These are phyloP conservation scores for Candida loeiensis DNA, from an alignment of 805 yeast species.

Conservation along the genomic window DNA sequence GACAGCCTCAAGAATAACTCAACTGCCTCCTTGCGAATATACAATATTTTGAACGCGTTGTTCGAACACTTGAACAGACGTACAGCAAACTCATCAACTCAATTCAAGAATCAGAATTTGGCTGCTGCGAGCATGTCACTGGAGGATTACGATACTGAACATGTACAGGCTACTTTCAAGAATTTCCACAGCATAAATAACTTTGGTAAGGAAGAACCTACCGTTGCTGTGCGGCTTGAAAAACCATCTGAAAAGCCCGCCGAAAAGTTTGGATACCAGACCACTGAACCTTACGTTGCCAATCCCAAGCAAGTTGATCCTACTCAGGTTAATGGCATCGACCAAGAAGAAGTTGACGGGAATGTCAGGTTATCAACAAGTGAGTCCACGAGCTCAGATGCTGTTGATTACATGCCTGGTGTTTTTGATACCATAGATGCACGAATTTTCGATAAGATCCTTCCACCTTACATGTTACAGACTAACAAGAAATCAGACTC, in stretches of 20 bases:
- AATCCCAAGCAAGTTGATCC: not conserved
- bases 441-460: slow-evolving; percentile 75
- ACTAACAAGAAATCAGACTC: slow-evolving; percentile 12
- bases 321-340: too few relatives aligned
- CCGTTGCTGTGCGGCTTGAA: not conserved
- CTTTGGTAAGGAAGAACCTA: slow-evolving; percentile 10
- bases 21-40: slow-evolving; percentile 76
- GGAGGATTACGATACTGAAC: slow-evolving; percentile 11
- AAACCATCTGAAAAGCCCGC: not conserved
- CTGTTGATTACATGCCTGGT: slow-evolving; percentile 62
- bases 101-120: slow-evolving; percentile 3
- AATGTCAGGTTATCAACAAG: not conserved
- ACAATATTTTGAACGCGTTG: slow-evolving; percentile 71
- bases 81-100: slow-evolving; percentile 49
- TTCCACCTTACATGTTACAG: slow-evolving; percentile 80
- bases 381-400: slow-evolving; percentile 6
- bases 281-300: not conserved
- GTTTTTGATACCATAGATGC: slow-evolving; percentile 82
- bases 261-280: not conserved
- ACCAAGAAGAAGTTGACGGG: not conserved
- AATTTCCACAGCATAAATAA: slow-evolving; percentile 30
- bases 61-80: slow-evolving; percentile 74
- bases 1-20: slow-evolving; percentile 69
- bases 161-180: slow-evolving; percentile 22
- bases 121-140: slow-evolving; percentile 11